Evolutionary conservation across 192 early-diverging fungal species (phyloP), one percentile per base, ranked within the genome.

Genomic region (Coemansia asiatica): DNA sequence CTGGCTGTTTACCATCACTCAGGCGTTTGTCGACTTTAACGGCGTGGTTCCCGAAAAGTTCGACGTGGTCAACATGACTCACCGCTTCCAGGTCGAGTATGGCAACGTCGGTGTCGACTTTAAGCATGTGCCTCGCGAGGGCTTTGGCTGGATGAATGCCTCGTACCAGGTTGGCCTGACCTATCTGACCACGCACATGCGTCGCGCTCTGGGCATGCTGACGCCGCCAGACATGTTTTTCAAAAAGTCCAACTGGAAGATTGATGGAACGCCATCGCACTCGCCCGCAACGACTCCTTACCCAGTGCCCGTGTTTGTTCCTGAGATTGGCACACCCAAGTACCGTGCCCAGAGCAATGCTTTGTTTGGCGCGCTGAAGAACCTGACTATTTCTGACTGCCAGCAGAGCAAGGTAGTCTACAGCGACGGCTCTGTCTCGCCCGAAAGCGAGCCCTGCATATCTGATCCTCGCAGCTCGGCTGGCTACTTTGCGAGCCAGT

Each of bases 111-210:
- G 97, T 4, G 75, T 86, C 0, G 95, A 97, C 69, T 98, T 98
- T 83, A 91, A 94, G 76, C 92, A 85, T 71, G 90, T 98, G 21
- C 90, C 93, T 0, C 86, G 92, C 6, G 96, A 98, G 83, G 96
- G 96, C 15, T 98, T 98, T 79, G 96, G 96, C 13, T 98, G 96
- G 96, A 98, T 98, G 96, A 98, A 98, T 65, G 91, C 95, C 7
- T 90, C 87, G 27, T 90, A 89, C 74, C 90, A 94, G 76, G 86
- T 94, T 7, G 95, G 95, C 18, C 71, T 95, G 31, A 84, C 79
- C 2, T 92, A 91, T 61, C 75, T 96, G 60, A 89, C 85, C 15
- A 72, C 78, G 18, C 84, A 86, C 50, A 84, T 91, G 85, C 73
- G 87, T 18, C 85, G 95, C 26, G 92, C 92, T 0, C 71, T 96